phyloP scores from a whole-genome alignment of 2,329 filamentous ascomycete species.

The Fusarium burgessii region DNA sequence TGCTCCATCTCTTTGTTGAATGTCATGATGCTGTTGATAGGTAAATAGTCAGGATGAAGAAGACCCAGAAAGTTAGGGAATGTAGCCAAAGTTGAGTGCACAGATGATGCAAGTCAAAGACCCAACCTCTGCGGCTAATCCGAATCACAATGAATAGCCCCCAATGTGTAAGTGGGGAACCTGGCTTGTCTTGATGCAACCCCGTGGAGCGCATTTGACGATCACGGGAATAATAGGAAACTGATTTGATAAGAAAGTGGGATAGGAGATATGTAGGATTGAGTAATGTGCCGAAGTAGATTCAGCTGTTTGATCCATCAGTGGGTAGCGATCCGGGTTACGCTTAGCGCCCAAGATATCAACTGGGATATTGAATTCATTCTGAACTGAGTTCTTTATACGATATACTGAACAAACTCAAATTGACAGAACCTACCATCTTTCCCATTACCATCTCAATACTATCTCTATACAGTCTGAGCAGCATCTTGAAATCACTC shows the following conservation, averaged over 20 bases:
- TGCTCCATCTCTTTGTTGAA: neutral
- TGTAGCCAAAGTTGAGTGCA: neutral
- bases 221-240: neutral
- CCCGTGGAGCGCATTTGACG: neutral
- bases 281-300: neutral
- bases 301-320: neutral
- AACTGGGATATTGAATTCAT: neutral
- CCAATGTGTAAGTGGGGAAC: neutral
- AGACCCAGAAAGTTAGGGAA: neutral
- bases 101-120: neutral
- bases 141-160: rapidly evolving
- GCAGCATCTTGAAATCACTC: no score
- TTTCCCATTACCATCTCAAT: neutral
- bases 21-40: neutral
- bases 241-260: no score
- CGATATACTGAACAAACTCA: neutral
- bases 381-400: neutral
- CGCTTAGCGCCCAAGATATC: no score
- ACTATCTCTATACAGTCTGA: no score
- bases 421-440: neutral
- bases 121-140: neutral
- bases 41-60: neutral
- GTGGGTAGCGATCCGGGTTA: neutral
- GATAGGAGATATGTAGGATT: neutral
- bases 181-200: neutral